Conservation (phyloP, 2,329 filamentous ascomycete genomes). For the Pseudogymnoascus pannorum region DNA sequence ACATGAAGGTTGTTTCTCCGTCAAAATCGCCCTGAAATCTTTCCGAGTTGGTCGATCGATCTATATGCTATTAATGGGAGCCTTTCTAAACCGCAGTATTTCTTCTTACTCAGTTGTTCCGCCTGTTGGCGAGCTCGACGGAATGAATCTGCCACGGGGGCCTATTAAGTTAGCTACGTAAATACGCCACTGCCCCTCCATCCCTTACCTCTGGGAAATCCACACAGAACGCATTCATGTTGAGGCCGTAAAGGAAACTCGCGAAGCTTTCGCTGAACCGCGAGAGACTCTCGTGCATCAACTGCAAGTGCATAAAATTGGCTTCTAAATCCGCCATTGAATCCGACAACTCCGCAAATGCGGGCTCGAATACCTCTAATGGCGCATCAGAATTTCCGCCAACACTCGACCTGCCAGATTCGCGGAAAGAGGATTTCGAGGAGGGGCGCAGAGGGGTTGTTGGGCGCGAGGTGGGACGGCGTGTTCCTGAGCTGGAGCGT, state of each 20-base stretch:
- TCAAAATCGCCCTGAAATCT: conserved; percentile 37
- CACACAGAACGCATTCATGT: conserved; percentile 98
- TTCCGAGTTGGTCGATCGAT: conserved; percentile 30
- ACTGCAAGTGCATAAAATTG: conserved; percentile 93
- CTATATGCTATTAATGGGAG: conserved; percentile 16
- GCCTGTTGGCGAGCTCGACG: conserved; percentile 54
- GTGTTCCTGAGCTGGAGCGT: conserved; percentile 22
- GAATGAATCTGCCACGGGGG: conserved; percentile 79
- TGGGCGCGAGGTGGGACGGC: conserved; percentile 46
- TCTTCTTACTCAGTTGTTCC: conserved; percentile 37
- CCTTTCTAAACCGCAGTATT: not conserved
- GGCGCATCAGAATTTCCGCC: conserved; percentile 54
- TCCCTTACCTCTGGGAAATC: conserved; percentile 80
- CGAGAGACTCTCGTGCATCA: conserved; percentile 91
- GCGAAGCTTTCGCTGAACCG: conserved; percentile 96
- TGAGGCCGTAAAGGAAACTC: conserved; percentile 88
- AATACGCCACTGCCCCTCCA: not conserved
- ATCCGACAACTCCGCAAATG: conserved; percentile 89
- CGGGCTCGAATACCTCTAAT: conserved; percentile 76
- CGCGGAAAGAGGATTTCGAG: conserved; percentile 81
- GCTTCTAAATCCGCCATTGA: conserved; percentile 92
- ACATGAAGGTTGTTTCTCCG: conserved; percentile 80
- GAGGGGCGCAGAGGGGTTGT: conserved; percentile 88
- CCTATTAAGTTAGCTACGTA: conserved; percentile 39
- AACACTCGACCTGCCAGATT: conserved; percentile 53